These are phyloP conservation scores for Ephemerocybe angulata DNA, from an alignment of 768 basidiomycete genomes.

Conservation along the genomic window DNA sequence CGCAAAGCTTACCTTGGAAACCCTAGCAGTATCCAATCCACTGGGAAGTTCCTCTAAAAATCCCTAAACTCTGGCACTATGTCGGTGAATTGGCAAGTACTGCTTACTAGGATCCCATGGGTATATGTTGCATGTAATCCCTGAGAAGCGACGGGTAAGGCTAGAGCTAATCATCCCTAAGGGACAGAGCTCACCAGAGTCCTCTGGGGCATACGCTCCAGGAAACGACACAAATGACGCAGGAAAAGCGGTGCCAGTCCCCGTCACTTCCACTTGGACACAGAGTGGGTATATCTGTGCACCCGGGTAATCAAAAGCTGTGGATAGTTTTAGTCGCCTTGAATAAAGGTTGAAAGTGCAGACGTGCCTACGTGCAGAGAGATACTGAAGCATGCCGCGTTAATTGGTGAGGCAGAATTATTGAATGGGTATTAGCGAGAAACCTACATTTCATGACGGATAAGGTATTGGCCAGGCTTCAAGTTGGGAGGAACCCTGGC, in stretches of 20 bases:
- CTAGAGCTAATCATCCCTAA: not conserved
- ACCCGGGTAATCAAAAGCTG: constrained; percentile 39
- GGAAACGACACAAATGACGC: constrained; percentile 49
- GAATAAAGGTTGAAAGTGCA: not conserved
- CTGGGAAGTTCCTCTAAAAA: no score
- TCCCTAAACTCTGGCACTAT: no score
- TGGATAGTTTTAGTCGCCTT: not conserved
- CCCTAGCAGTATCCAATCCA: no score
- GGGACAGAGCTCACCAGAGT: not conserved
- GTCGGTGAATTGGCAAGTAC: no score
- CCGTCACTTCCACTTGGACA: constrained; percentile 44
- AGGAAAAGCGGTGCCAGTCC: constrained; percentile 40
- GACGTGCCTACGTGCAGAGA: constrained; percentile 34
- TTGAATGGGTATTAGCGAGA: not conserved
- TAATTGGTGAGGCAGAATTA: not conserved
- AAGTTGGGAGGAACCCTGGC: constrained; percentile 46
- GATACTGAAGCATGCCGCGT: constrained; percentile 24
- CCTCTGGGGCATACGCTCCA: constrained; percentile 33
- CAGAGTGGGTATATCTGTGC: constrained; percentile 45
- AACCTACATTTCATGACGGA: constrained; percentile 44
- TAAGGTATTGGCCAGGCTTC: constrained; percentile 45
- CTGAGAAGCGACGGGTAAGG: no score
- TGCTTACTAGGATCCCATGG: no score
- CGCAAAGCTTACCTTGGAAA: no score
- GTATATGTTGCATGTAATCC: no score